These are phyloP conservation scores for Fomitopsis schrenkii DNA, from an alignment of 1,284 basidiomycete species.

Conservation along the genomic window DNA sequence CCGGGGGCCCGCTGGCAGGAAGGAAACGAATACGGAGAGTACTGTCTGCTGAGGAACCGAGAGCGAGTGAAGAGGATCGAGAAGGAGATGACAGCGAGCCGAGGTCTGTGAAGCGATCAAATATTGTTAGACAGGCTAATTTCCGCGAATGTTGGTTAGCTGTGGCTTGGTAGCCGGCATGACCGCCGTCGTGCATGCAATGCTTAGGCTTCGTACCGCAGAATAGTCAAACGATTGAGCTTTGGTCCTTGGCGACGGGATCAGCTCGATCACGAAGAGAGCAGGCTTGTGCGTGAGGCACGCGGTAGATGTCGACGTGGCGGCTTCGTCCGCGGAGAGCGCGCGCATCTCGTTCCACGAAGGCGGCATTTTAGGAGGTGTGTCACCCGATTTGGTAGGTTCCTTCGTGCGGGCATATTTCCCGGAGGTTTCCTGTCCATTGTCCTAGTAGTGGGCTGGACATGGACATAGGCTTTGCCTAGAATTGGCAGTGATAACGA, in stretches of 20 bases:
- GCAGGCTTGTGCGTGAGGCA: not conserved
- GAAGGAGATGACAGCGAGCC: conserved; percentile 19
- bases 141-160: not conserved
- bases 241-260: not conserved
- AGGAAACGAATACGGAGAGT: conserved; percentile 66
- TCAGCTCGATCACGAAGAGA: not conserved
- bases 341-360: not conserved
- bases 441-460: not conserved
- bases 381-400: conserved; percentile 8
- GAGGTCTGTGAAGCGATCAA: conserved; percentile 9
- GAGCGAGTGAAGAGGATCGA: conserved; percentile 39
- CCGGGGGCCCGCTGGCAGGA: conserved; percentile 66
- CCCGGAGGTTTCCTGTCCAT: not conserved
- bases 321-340: not conserved
- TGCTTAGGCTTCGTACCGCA: not conserved
- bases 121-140: conserved; percentile 1
- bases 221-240: not conserved
- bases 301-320: not conserved
- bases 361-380: not conserved
- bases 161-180: not conserved
- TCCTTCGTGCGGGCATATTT: not conserved
- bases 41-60: conserved; percentile 62
- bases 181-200: not conserved
- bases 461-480: not conserved
- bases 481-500: not conserved